Percentiles rank a stretch among this genome's conserved stretches.
These are phyloP conservation scores for Coelastrella sp. DNA, from an alignment of 139 green algal genomes.

Conservation along the genomic window DNA sequence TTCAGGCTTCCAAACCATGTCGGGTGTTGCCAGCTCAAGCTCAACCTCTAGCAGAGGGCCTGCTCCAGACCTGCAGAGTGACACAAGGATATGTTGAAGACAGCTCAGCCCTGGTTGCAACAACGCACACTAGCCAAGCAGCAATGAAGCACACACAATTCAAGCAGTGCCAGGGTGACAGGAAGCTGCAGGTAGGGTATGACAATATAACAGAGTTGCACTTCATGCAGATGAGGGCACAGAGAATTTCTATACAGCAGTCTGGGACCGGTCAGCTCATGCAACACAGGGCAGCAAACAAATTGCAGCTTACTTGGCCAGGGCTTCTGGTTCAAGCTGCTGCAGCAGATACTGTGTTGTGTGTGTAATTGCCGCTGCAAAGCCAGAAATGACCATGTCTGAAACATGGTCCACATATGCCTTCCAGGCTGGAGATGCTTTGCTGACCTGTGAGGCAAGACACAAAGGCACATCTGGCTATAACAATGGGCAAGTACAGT, in stretches of 20 bases:
- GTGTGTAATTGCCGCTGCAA: slow-evolving; percentile 77
- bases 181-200: background rate
- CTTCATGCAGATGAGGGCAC: too few species aligned
- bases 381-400: slow-evolving; percentile 88
- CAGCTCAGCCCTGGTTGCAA: background rate
- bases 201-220: too few species aligned
- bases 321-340: slow-evolving; percentile 81
- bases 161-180: too few species aligned
- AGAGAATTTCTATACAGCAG: too few species aligned
- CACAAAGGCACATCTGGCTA: too few species aligned
- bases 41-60: slow-evolving; percentile 86
- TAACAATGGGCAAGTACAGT: background rate
- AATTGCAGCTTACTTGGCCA: slow-evolving; percentile 46
- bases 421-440: slow-evolving; percentile 78
- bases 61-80: background rate
- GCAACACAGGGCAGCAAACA: background rate
- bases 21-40: slow-evolving; percentile 82
- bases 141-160: background rate
- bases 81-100: too few species aligned
- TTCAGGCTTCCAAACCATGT: slow-evolving; percentile 89
- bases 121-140: background rate
- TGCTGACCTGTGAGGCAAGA: slow-evolving; percentile 66
- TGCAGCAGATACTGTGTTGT: slow-evolving; percentile 67
- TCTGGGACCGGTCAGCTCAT: too few species aligned
- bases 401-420: slow-evolving; percentile 88